Percentiles rank a stretch among this genome's conserved stretches.
These are phyloP conservation scores for Wickerhamomyces sydowiorum DNA, from an alignment of 805 yeast genomes.

Conservation along the genomic window DNA sequence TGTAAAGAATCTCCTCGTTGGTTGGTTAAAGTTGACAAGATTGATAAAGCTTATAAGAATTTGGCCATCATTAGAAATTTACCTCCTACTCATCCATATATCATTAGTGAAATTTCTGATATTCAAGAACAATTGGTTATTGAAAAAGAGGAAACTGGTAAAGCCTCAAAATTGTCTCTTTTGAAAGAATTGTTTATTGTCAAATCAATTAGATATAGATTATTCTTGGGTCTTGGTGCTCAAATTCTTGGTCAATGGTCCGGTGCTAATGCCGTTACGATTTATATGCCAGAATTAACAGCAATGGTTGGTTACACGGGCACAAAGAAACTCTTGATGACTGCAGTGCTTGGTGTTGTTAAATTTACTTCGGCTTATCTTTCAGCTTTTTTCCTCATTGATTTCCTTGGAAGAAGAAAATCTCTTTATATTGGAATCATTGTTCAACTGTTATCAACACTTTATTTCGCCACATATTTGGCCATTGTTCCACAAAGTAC, in stretches of 20 bases:
- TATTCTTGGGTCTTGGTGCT: constrained; percentile 33
- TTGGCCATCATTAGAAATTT: constrained; percentile 39
- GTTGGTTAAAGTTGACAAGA: constrained; percentile 32
- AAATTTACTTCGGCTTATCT: constrained; percentile 44
- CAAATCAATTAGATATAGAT: constrained; percentile 39
- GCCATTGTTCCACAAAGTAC: constrained; percentile 39
- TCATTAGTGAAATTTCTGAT: constrained; percentile 44
- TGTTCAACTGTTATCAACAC: constrained; percentile 35
- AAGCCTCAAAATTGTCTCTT: constrained; percentile 18
- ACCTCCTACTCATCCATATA: constrained; percentile 41
- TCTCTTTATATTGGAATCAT: constrained; percentile 44
- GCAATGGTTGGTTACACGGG: constrained; percentile 41
- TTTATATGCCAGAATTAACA: constrained; percentile 49
- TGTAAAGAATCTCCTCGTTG: constrained; percentile 47
- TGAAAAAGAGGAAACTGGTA: constrained; percentile 27
- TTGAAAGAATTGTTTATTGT: constrained; percentile 31
- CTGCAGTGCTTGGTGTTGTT: constrained; percentile 48
- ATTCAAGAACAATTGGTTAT: constrained; percentile 39
- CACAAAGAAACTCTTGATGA: constrained; percentile 35
- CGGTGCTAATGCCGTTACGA: constrained; percentile 52
- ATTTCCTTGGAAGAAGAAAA: constrained; percentile 45
- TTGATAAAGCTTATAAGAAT: constrained; percentile 35
- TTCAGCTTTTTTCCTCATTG: constrained; percentile 49
- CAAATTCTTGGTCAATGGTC: constrained; percentile 55
- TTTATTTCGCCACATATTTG: constrained; percentile 43